Conservation (phyloP, 352 stramenopile species). For the Phytophthora chlamydospora region DNA sequence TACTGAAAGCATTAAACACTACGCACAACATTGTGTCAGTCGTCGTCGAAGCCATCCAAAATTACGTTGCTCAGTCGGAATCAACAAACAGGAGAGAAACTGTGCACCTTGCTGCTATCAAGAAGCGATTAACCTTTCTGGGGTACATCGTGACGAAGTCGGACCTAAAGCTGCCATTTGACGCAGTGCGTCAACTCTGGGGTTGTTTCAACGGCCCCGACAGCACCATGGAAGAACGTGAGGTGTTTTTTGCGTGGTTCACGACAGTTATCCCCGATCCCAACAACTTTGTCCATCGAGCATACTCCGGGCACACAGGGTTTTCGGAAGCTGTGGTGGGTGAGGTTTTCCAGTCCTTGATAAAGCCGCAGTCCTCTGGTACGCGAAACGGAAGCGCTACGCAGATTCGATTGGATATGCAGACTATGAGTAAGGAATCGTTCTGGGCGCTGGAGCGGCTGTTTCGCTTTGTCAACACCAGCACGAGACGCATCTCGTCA, state of each 20-base stretch:
- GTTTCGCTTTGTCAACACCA: conserved; percentile 73
- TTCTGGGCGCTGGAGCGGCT: conserved; percentile 66
- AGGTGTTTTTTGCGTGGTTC: conserved; percentile 85
- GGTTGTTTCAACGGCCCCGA: conserved; percentile 50
- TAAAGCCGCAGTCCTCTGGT: conserved; percentile 25
- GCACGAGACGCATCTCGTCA: conserved; percentile 43
- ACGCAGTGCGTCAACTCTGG: conserved; percentile 68
- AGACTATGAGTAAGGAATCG: conserved; percentile 54
- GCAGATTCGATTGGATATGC: conserved; percentile 54
- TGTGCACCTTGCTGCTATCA: conserved; percentile 26
- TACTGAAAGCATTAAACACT: conserved; percentile 74
- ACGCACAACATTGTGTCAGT: conserved; percentile 64
- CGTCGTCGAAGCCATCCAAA: conserved; percentile 63
- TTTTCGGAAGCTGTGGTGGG: conserved; percentile 55
- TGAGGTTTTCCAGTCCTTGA: conserved; percentile 60
- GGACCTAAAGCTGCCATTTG: conserved; percentile 69
- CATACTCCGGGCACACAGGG: conserved; percentile 63
- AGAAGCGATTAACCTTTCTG: conserved; percentile 73
- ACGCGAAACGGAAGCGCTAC: conserved; percentile 13
- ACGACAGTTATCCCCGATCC: conserved; percentile 65
- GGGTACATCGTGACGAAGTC: conserved; percentile 78
- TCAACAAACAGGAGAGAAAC: conserved; percentile 9
- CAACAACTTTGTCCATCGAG: conserved; percentile 73
- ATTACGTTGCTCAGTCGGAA: conserved; percentile 39
- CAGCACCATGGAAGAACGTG: conserved; percentile 40